These are phyloP conservation scores for Elsinoe australis DNA, from an alignment of 2,329 filamentous ascomycete genomes.

Conservation along the genomic window DNA sequence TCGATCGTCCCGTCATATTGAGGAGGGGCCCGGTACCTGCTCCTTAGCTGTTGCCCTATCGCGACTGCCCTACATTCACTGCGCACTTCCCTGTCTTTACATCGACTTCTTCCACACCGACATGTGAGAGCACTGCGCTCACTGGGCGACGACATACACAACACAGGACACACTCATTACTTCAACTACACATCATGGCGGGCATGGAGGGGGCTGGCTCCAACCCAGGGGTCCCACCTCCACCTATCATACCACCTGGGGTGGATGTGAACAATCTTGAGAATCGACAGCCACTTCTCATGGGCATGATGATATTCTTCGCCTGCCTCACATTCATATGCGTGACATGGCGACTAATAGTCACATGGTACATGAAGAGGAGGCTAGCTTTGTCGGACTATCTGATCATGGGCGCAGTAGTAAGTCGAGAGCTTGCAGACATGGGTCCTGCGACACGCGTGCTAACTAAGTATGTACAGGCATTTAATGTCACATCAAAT, in stretches of 20 bases:
- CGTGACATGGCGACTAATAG: slow-evolving; percentile 18
- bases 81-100: background rate
- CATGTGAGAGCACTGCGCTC: slow-evolving; percentile 8
- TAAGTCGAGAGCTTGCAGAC: background rate
- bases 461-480: slow-evolving; percentile 4
- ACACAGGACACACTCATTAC: background rate
- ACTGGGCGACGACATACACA: background rate
- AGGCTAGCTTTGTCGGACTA: slow-evolving; percentile 14
- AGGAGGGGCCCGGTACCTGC: background rate
- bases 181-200: background rate
- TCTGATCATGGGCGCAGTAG: slow-evolving; percentile 18
- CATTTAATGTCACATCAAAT: slow-evolving; percentile 17
- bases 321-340: slow-evolving; percentile 12
- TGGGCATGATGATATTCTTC: slow-evolving; percentile 16
- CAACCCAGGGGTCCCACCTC: background rate
- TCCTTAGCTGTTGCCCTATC: background rate
- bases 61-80: slow-evolving; percentile 2
- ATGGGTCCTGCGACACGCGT: background rate
- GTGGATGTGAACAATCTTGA: slow-evolving; percentile 5
- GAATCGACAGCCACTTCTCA: slow-evolving; percentile 3
- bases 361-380: slow-evolving; percentile 16
- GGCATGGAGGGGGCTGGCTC: background rate
- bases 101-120: slow-evolving; percentile 5
- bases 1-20: slow-evolving; percentile 1
- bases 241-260: slow-evolving; percentile 9